Conservation (phyloP, 2,329 filamentous ascomycete genomes). For the Xylaria sp. region DNA sequence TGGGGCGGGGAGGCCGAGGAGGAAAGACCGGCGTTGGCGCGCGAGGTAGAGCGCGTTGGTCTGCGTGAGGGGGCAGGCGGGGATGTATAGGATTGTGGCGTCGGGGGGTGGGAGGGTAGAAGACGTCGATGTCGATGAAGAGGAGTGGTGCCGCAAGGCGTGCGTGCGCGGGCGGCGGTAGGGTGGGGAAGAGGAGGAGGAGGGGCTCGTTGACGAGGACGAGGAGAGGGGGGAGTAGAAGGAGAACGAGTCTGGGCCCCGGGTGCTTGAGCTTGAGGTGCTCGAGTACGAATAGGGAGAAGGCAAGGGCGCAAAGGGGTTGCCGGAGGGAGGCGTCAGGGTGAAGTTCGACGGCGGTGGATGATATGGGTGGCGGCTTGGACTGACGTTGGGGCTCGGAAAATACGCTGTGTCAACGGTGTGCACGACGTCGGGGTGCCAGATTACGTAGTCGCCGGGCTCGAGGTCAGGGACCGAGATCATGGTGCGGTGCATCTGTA, state of each 20-base stretch:
- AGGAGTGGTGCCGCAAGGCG: not conserved
- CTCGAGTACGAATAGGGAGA: constrained; percentile 49
- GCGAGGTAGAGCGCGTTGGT: constrained; percentile 74
- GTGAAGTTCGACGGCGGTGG: constrained; percentile 2
- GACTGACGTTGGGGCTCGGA: constrained; percentile 40
- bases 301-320: not conserved
- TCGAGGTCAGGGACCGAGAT: constrained; percentile 69
- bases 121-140: constrained; percentile 37
- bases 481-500: constrained; percentile 70
- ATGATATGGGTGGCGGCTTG: not conserved
- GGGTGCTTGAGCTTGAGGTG: not conserved
- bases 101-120: constrained; percentile 42
- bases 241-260: not conserved
- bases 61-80: constrained; percentile 79
- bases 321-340: not conserved
- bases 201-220: not conserved
- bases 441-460: constrained; percentile 79
- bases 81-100: constrained; percentile 84
- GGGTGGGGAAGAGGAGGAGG: not conserved
- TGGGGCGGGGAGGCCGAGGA: constrained; percentile 67
- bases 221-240: constrained; percentile 1
- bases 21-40: constrained; percentile 72
- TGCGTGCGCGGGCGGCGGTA: not conserved
- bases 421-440: constrained; percentile 83
- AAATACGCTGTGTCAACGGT: constrained; percentile 71